Percentiles rank a stretch among this genome's conserved stretches.
phyloP scores from a whole-genome alignment of 1,139 yeast species.

The Candida glucosophila region DNA sequence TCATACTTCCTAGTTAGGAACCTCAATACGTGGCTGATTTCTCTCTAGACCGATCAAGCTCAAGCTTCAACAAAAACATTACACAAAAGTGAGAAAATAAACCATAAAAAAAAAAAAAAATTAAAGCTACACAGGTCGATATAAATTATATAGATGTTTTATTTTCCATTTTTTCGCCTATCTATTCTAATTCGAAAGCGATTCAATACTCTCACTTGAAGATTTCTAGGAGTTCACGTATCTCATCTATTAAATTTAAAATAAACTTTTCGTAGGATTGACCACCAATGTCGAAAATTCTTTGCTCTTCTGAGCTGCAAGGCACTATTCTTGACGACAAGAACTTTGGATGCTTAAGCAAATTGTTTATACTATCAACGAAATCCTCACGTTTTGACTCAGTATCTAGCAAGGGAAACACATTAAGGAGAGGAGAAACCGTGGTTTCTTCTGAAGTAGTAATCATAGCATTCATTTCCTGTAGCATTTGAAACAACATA shows the following conservation, averaged over 20 bases:
- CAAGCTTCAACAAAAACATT: too few species aligned
- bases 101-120: too few species aligned
- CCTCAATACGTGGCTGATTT: too few species aligned
- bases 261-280: conserved; percentile 33
- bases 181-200: too few species aligned
- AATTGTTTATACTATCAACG: conserved; percentile 51
- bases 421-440: conserved; percentile 18
- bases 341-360: conserved; percentile 81
- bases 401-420: conserved; percentile 58
- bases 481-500: conserved; percentile 52
- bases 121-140: neutral
- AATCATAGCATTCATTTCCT: conserved; percentile 22
- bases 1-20: too few species aligned
- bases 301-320: conserved; percentile 57
- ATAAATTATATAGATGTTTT: neutral
- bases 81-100: too few species aligned
- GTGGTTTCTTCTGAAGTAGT: conserved; percentile 10
- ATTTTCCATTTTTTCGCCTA: too few species aligned
- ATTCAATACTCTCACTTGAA: conserved; percentile 12
- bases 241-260: conserved; percentile 43
- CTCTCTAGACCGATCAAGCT: too few species aligned
- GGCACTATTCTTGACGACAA: conserved; percentile 62
- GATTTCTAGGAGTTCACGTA: conserved; percentile 47
- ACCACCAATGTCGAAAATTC: conserved; percentile 38
- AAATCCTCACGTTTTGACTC: conserved; percentile 49